Evolutionary conservation across 352 stramenopile species (phyloP).

Genomic region (Phytophthora chlamydospora): DNA sequence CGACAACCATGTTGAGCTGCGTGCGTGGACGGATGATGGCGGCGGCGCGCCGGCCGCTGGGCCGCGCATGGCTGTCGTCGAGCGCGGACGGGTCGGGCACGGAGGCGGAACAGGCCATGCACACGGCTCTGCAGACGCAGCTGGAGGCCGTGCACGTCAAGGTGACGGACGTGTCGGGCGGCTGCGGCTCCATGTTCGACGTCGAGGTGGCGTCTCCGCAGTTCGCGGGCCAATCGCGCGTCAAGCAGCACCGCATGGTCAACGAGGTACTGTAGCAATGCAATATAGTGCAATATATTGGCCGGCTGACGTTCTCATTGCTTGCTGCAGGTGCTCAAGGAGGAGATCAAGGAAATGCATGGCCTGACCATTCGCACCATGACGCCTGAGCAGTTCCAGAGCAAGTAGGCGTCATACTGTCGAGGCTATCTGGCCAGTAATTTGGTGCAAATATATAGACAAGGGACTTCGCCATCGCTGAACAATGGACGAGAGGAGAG

Average conservation of each 20-base stretch:
- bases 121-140: constrained; percentile 52
- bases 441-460: constrained; percentile 27
- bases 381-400: constrained; percentile 78
- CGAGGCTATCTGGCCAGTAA: not conserved
- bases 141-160: constrained; percentile 83
- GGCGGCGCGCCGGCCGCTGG: constrained; percentile 20
- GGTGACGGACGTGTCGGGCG: constrained; percentile 87
- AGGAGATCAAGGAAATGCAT: constrained; percentile 89
- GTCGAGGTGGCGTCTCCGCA: constrained; percentile 83
- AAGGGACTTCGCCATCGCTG: constrained; percentile 8
- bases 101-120: constrained; percentile 77
- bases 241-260: constrained; percentile 90
- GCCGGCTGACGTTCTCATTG: constrained; percentile 1
- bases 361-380: constrained; percentile 83
- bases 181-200: constrained; percentile 90
- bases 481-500: not conserved
- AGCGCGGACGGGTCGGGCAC: constrained; percentile 26
- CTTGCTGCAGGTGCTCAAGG: constrained; percentile 68
- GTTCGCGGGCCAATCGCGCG: constrained; percentile 80
- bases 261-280: constrained; percentile 59
- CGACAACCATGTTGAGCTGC: constrained; percentile 24
- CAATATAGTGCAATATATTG: not conserved
- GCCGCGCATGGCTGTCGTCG: constrained; percentile 24
- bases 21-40: constrained; percentile 33
- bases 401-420: constrained; percentile 42